Percentiles rank a stretch among this genome's conserved stretches.
These are phyloP conservation scores for Plenodomus lindquistii DNA, from an alignment of 2,329 filamentous ascomycete species.

Conservation along the genomic window DNA sequence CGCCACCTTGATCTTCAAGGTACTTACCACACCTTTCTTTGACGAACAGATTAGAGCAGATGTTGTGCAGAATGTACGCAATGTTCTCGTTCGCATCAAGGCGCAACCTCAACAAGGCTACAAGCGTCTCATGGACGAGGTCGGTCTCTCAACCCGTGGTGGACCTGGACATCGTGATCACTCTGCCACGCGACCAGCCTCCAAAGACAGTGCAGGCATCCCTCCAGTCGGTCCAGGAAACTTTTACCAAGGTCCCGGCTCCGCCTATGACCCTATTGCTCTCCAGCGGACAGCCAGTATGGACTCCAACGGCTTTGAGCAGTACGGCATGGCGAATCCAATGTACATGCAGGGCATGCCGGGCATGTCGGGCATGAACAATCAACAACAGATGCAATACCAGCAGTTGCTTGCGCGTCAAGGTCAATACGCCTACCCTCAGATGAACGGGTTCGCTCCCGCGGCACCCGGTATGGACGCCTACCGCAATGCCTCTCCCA, in stretches of 20 bases:
- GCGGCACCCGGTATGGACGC: constrained; percentile 50
- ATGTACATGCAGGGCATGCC: constrained; percentile 46
- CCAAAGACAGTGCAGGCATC: constrained; percentile 39
- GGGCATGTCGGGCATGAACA: constrained; percentile 47
- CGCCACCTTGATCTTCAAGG: constrained; percentile 97
- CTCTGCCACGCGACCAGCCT: constrained; percentile 42
- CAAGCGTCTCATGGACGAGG: constrained; percentile 98
- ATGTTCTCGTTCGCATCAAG: constrained; percentile 85
- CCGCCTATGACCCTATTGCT: constrained; percentile 47
- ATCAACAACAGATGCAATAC: constrained; percentile 60
- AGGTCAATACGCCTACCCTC: constrained; percentile 50
- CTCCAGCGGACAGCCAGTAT: constrained; percentile 54
- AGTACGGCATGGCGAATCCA: constrained; percentile 45
- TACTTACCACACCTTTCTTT: constrained; percentile 95
- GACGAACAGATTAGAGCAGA: constrained; percentile 87
- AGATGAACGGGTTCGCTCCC: constrained; percentile 47
- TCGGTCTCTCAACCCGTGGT: constrained; percentile 72
- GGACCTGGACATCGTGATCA: constrained; percentile 45
- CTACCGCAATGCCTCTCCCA: constrained; percentile 48
- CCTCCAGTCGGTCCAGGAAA: constrained; percentile 37
- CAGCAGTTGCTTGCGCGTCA: constrained; percentile 59
- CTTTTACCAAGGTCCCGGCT: constrained; percentile 42
- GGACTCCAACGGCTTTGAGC: constrained; percentile 54
- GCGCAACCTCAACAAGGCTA: constrained; percentile 94
- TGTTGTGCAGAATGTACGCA: constrained; percentile 89